Evolutionary conservation across 2,329 filamentous ascomycete genomes (phyloP).

Genomic region (Fusarium veterinarium): DNA sequence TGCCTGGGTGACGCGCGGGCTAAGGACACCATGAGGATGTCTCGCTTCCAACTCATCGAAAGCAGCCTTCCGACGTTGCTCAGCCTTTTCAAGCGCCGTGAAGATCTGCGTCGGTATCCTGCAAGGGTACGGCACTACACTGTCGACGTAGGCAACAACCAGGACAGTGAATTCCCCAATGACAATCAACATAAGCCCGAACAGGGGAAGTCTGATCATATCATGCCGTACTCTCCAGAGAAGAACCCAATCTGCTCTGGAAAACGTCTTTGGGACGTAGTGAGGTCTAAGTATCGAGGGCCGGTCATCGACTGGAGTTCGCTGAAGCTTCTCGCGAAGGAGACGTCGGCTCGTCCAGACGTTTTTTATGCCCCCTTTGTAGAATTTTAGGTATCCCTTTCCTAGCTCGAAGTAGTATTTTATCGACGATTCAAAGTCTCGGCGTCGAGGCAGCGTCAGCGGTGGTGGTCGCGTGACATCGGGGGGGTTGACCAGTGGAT

Average conservation of each 20-base stretch:
- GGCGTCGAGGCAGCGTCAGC: slow-evolving; percentile 70
- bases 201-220: slow-evolving; percentile 80
- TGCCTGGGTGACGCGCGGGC: slow-evolving; percentile 45
- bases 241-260: slow-evolving; percentile 78
- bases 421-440: slow-evolving; percentile 47
- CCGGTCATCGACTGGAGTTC: slow-evolving; percentile 65
- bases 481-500: slow-evolving; percentile 74
- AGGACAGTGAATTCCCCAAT: slow-evolving; percentile 90
- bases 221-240: slow-evolving; percentile 76
- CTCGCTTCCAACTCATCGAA: slow-evolving; percentile 57
- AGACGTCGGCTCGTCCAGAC: slow-evolving; percentile 75
- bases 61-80: slow-evolving; percentile 62
- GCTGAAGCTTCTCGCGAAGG: slow-evolving; percentile 57
- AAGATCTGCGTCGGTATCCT: slow-evolving; percentile 81
- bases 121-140: slow-evolving; percentile 82
- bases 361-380: slow-evolving; percentile 84
- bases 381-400: slow-evolving; percentile 84
- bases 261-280: slow-evolving; percentile 53
- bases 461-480: slow-evolving; percentile 77
- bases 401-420: slow-evolving; percentile 71
- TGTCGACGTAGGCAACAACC: slow-evolving; percentile 76
- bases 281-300: slow-evolving; percentile 54
- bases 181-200: slow-evolving; percentile 78
- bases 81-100: slow-evolving; percentile 64
- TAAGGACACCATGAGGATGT: slow-evolving; percentile 52